Base-by-base conservation (phyloP, 2,329 filamentous ascomycete genomes). In the Fusarium zealandicum region DNA sequence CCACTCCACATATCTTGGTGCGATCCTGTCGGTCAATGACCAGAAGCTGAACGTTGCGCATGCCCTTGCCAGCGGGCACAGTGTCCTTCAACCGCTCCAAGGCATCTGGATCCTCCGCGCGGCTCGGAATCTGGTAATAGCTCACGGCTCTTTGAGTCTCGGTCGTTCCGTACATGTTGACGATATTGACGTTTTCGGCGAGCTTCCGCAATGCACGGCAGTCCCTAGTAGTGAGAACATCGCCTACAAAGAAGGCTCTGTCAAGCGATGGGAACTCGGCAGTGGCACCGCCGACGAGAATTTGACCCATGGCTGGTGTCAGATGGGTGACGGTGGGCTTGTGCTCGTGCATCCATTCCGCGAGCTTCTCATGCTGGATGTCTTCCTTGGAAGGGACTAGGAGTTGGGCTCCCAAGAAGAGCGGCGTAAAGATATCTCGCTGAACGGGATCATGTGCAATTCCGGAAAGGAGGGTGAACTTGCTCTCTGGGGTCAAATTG, bases 251-350 rank as follows among this genome's bases (percentile, higher is more conserved):
- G 79, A 98, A 93, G 14, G 88, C 92, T 51, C 86, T 81, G 52
- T 88, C 89, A 17, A 58, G 49, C 1, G 59, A 61, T 12, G 55
- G 55, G 68, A 97, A 96, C 62, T 90, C 75, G 0, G 90, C 87
- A 3, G 78, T 87, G 18, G 92, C 90, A 63, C 90, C 91, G 36
- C 92, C 93, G n/a, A 93, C 88, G 2, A 98, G 78, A 57, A 98
- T 95, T 66, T 97, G 91, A 49, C 93, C 93, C 93, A 98, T 97
- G 51, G 95, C 95, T 9, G 95, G 95, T 1, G 95, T 99, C 32
- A 98, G 77, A 74, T 98, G 95, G 11, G 89, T 92, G 16, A 92
- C 90, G 13, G 88, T 96, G 3, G 90, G 85, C 49, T 82, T 77
- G 69, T 90, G 84, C 45, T 88, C 84, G 45, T 82, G 80, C 82